A percentile compares a stretch with the other conserved stretches of the same genome.
Evolutionary conservation across 345 rosid genomes (phyloP).

Genomic region (Brassica rapa): DNA sequence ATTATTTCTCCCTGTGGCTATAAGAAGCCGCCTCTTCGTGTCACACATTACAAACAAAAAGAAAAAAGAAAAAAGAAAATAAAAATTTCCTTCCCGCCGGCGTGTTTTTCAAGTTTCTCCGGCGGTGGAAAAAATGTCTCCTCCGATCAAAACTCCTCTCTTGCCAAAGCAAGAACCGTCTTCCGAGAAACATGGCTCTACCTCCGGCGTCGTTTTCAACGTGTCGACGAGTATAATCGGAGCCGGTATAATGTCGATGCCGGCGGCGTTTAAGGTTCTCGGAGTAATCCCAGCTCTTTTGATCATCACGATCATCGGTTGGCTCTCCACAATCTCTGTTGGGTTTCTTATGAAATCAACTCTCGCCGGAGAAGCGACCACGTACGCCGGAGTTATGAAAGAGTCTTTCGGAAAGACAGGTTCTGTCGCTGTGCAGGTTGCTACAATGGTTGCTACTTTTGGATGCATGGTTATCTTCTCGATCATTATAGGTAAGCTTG

Average conservation of each 20-base stretch:
- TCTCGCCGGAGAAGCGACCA: conserved; percentile 54
- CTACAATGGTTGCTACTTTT: conserved; percentile 71
- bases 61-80: not conserved
- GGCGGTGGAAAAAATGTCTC: conserved; percentile 48
- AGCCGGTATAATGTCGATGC: conserved; percentile 94
- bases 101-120: conserved; percentile 16
- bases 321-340: conserved; percentile 69
- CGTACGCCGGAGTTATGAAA: conserved; percentile 83
- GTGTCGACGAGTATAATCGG: conserved; percentile 83
- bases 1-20: not conserved
- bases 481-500: conserved; percentile 60
- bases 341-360: conserved; percentile 72
- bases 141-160: conserved; percentile 49
- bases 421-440: conserved; percentile 61
- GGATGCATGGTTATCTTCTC: conserved; percentile 71
- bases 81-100: conserved; percentile 34
- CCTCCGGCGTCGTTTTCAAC: conserved; percentile 81
- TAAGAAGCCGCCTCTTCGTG: conserved; percentile 25
- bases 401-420: conserved; percentile 77
- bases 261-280: conserved; percentile 81
- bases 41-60: not conserved
- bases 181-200: conserved; percentile 42
- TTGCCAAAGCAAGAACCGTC: conserved; percentile 44
- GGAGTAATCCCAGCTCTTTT: conserved; percentile 77
- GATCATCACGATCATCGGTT: conserved; percentile 60